Conservation (phyloP, 2,329 filamentous ascomycete genomes). For the Blumeria graminis region DNA sequence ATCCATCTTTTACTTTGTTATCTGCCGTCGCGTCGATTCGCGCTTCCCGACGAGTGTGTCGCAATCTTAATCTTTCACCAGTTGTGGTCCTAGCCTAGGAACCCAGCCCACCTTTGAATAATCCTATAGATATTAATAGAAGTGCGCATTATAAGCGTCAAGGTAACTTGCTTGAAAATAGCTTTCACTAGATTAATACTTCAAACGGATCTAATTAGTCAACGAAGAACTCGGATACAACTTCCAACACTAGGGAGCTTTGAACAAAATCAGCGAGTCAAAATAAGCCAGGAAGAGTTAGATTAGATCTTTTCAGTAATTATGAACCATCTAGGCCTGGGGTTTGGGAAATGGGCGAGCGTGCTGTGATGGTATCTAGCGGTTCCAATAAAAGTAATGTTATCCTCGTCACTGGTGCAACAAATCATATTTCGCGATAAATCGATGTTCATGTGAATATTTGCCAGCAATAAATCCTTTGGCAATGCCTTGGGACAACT, state of each 20-base stretch:
- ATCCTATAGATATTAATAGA: not conserved
- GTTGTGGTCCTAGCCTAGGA: not conserved
- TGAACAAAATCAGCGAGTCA: not conserved
- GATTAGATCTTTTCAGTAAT: not conserved
- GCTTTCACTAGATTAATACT: not conserved
- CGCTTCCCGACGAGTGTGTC: not conserved
- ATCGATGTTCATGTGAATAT: not conserved
- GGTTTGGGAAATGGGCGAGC: not conserved
- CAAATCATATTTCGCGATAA: not conserved
- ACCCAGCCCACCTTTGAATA: not conserved
- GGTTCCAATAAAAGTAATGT: not conserved
- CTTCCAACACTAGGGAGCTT: not conserved
- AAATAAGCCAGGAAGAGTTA: not conserved
- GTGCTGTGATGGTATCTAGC: not conserved
- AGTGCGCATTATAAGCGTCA: not conserved
- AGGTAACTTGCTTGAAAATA: not conserved
- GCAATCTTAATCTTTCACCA: not conserved
- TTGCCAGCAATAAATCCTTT: not conserved
- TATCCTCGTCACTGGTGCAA: not conserved
- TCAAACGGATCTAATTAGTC: not conserved
- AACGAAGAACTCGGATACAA: not conserved
- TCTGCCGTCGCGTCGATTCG: not conserved
- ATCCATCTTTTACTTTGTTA: not conserved
- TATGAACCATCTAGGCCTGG: not conserved
- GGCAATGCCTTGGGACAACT: not conserved